Conservation (phyloP, 1,284 basidiomycete species). For the Tylopilus sp. region DNA sequence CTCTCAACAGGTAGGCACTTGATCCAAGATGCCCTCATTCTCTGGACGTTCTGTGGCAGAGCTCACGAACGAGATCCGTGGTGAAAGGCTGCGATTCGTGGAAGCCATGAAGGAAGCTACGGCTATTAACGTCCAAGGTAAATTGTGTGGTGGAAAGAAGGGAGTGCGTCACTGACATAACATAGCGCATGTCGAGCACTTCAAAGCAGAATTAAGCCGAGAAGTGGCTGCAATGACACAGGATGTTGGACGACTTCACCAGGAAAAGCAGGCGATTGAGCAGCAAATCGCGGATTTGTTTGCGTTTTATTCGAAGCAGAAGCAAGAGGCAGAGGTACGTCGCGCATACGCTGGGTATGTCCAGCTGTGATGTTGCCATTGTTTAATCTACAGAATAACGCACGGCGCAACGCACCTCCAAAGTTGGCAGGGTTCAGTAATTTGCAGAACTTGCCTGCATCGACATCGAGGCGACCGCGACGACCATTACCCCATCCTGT, state of each 20-base stretch:
- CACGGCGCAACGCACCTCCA: slow-evolving; percentile 26
- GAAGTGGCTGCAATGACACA: slow-evolving; percentile 74
- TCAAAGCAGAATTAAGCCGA: slow-evolving; percentile 73
- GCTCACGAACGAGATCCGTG: slow-evolving; percentile 77
- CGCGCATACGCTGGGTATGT: background rate
- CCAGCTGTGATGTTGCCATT: background rate
- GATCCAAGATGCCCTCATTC: background rate
- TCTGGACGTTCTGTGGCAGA: slow-evolving; percentile 43
- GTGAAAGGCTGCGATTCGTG: slow-evolving; percentile 80
- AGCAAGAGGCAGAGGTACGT: slow-evolving; percentile 44
- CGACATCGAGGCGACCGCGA: slow-evolving; percentile 24
- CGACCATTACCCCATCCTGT: slow-evolving; percentile 35
- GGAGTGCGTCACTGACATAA: slow-evolving; percentile 7
- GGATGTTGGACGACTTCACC: slow-evolving; percentile 71
- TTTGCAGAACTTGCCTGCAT: slow-evolving; percentile 30
- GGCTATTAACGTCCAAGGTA: slow-evolving; percentile 78
- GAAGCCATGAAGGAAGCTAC: slow-evolving; percentile 91
- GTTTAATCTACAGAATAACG: slow-evolving; percentile 22
- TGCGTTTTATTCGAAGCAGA: slow-evolving; percentile 70
- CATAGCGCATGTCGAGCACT: slow-evolving; percentile 78
- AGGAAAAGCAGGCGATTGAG: slow-evolving; percentile 71
- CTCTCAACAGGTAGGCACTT: slow-evolving; percentile 57
- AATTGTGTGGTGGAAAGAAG: slow-evolving; percentile 22
- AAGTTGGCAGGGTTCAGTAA: slow-evolving; percentile 26
- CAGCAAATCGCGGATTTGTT: slow-evolving; percentile 73